Percentiles rank a stretch among this genome's conserved stretches.
phyloP scores from a whole-genome alignment of 768 basidiomycete species.

The Obba rivulosa region DNA sequence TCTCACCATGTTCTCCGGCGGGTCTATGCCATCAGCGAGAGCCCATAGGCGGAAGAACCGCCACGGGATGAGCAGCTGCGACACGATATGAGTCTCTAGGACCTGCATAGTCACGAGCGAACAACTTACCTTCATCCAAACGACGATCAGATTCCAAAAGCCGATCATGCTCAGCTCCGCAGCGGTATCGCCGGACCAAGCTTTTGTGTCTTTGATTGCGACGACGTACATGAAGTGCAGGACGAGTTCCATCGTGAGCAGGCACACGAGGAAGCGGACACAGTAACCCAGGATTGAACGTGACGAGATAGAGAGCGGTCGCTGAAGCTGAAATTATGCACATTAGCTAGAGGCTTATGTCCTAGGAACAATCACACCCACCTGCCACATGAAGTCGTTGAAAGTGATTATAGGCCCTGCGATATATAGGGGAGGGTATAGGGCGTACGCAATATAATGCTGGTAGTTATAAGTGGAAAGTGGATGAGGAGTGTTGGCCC shows the following conservation, averaged over 20 bases:
- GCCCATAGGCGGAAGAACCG: slow-evolving; percentile 97
- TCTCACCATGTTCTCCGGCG: slow-evolving; percentile 98
- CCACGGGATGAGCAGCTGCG: slow-evolving; percentile 88
- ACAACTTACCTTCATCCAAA: slow-evolving; percentile 88
- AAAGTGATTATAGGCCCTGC: slow-evolving; percentile 96
- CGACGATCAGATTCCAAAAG: slow-evolving; percentile 93
- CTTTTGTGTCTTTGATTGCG: slow-evolving; percentile 85
- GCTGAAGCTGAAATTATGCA: slow-evolving; percentile 44
- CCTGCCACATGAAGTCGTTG: slow-evolving; percentile 95
- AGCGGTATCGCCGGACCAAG: slow-evolving; percentile 76
- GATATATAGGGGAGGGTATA: slow-evolving; percentile 93
- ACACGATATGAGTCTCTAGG: not conserved
- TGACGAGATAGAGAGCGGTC: slow-evolving; percentile 42
- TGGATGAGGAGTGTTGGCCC: slow-evolving; percentile 51
- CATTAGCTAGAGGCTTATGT: too few species aligned
- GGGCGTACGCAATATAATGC: slow-evolving; percentile 78
- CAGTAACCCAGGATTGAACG: slow-evolving; percentile 48
- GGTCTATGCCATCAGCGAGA: slow-evolving; percentile 79
- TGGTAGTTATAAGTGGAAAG: slow-evolving; percentile 55
- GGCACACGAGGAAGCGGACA: slow-evolving; percentile 61
- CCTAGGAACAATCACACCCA: slow-evolving; percentile 26
- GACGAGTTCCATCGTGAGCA: slow-evolving; percentile 86
- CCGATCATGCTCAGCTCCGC: slow-evolving; percentile 88
- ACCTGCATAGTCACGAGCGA: not conserved
- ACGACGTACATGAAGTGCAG: slow-evolving; percentile 96